Evolutionary conservation across 2,329 filamentous ascomycete species (phyloP).

Genomic region (Colletotrichum tamarilloi): DNA sequence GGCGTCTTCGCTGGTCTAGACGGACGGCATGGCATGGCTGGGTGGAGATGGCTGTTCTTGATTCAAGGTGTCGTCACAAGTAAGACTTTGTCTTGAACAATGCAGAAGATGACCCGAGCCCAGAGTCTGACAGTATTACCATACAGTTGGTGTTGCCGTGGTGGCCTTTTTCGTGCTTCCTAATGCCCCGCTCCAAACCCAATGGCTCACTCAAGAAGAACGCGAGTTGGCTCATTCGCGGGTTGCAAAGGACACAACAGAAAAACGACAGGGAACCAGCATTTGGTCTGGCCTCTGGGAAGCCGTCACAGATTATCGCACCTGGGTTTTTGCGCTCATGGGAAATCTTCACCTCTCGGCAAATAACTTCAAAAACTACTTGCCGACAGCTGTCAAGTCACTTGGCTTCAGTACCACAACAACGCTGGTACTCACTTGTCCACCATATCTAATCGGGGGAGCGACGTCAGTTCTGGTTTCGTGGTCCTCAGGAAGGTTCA

Average conservation of each 20-base stretch:
- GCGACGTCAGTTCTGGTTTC: constrained; percentile 49
- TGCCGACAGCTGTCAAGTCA: constrained; percentile 79
- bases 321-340: constrained; percentile 42
- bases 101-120: no score
- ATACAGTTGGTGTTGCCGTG: constrained; percentile 34
- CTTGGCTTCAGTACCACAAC: constrained; percentile 53
- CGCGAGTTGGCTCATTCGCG: constrained; percentile 54
- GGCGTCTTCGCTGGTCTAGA: constrained; percentile 49
- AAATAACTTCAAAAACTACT: constrained; percentile 77
- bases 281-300: constrained; percentile 47
- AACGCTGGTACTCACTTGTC: constrained; percentile 60
- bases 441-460: constrained; percentile 53
- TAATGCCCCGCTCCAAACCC: constrained; percentile 45
- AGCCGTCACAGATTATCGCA: constrained; percentile 40
- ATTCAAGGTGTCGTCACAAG: no score
- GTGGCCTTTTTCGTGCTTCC: constrained; percentile 39
- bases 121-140: no score
- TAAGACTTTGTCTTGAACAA: no score
- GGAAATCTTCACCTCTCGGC: constrained; percentile 48
- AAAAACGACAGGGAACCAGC: constrained; percentile 47
- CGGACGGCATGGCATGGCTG: constrained; percentile 39
- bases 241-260: constrained; percentile 45
- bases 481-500: constrained; percentile 55
- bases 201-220: constrained; percentile 48
- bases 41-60: constrained; percentile 43